phyloP scores from a whole-genome alignment of 2,329 filamentous ascomycete species.

The Neonectria coccinea region DNA sequence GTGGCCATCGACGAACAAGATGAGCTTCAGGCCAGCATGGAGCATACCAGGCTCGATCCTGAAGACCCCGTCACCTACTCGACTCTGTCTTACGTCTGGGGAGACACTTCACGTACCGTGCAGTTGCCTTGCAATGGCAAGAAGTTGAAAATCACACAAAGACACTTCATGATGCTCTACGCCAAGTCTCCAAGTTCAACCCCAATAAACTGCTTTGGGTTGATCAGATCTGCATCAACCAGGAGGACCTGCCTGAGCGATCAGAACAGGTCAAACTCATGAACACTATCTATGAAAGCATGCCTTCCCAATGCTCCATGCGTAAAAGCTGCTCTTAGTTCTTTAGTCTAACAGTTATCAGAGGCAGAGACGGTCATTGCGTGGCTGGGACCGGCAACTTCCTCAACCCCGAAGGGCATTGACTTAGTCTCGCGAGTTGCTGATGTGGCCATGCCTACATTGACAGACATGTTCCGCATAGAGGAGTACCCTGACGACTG shows the following conservation, averaged over 20 bases:
- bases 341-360: neutral
- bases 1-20: neutral
- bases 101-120: constrained; percentile 6
- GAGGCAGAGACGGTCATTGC: constrained; percentile 38
- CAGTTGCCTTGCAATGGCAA: constrained; percentile 25
- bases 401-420: constrained; percentile 11
- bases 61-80: constrained; percentile 31
- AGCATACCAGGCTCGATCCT: constrained; percentile 28
- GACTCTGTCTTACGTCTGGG: constrained; percentile 36
- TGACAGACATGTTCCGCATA: constrained; percentile 32
- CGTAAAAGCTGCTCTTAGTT: neutral
- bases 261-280: constrained; percentile 35
- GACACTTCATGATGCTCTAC: constrained; percentile 27
- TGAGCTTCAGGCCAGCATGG: constrained; percentile 23
- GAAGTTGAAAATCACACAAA: constrained; percentile 26
- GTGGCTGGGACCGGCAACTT: constrained; percentile 29
- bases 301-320: neutral
- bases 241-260: constrained; percentile 24
- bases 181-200: constrained; percentile 22
- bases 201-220: constrained; percentile 32
- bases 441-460: constrained; percentile 29
- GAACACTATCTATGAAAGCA: constrained; percentile 38
- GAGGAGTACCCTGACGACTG: constrained; percentile 23
- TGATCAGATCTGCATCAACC: constrained; percentile 39
- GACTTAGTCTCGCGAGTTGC: constrained; percentile 29